Evolutionary conservation across 441 rosid genomes (phyloP).

Genomic region (Capsella rubella): DNA sequence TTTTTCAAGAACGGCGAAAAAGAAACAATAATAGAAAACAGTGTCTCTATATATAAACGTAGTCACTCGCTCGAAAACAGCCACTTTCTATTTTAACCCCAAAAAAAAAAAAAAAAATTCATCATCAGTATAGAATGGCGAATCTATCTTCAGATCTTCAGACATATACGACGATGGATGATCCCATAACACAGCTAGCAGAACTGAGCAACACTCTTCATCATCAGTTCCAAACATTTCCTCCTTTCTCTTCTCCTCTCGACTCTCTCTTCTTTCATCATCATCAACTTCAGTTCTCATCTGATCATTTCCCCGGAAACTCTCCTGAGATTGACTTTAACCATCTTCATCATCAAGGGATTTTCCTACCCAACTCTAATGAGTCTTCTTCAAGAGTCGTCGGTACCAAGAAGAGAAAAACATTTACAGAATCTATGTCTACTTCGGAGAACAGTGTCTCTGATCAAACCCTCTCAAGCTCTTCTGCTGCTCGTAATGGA

Average conservation of each 20-base stretch:
- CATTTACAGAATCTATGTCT: slow-evolving; percentile 22
- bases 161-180: slow-evolving; percentile 32
- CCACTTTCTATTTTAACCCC: neutral
- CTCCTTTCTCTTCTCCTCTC: slow-evolving; percentile 35
- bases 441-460: slow-evolving; percentile 46
- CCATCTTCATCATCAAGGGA: slow-evolving; percentile 27
- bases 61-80: slow-evolving; percentile 23
- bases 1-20: too few relatives aligned
- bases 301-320: slow-evolving; percentile 25
- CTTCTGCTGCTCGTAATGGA: slow-evolving; percentile 40
- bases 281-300: slow-evolving; percentile 21
- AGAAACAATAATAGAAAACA: neutral
- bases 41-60: slow-evolving; percentile 36
- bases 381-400: slow-evolving; percentile 25
- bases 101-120: neutral
- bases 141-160: slow-evolving; percentile 45
- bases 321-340: slow-evolving; percentile 25
- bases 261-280: slow-evolving; percentile 42
- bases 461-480: slow-evolving; percentile 36
- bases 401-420: slow-evolving; percentile 43
- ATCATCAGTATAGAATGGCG: slow-evolving; percentile 33
- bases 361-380: slow-evolving; percentile 25
- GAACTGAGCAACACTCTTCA: slow-evolving; percentile 47
- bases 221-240: slow-evolving; percentile 40
- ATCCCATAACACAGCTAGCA: slow-evolving; percentile 47